Conservation (phyloP, 306 rosid genomes). For the Cicer judaicum region DNA sequence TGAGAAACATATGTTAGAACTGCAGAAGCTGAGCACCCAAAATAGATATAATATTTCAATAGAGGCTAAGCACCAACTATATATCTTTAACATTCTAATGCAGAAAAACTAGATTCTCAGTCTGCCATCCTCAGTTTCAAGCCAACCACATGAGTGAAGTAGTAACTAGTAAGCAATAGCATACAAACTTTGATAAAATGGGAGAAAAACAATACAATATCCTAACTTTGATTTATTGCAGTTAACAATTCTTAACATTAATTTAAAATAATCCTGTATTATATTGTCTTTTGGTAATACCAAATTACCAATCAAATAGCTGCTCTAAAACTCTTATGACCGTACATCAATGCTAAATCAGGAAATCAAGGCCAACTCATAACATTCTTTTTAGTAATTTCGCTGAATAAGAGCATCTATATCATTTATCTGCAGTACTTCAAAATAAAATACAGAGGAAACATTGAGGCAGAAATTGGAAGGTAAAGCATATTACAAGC, state of each 20-base stretch:
- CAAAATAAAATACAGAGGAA: not conserved
- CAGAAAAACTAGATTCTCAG: slow-evolving; percentile 9
- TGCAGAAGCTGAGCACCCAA: slow-evolving; percentile 31
- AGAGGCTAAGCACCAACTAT: not conserved
- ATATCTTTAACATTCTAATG: not conserved
- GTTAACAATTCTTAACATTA: not conserved
- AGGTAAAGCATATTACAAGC: slow-evolving; percentile 21
- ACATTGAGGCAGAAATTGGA: slow-evolving; percentile 24
- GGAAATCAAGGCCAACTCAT: slow-evolving; percentile 1
- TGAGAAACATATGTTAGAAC: slow-evolving; percentile 9
- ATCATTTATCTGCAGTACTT: not conserved
- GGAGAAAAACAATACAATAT: not conserved
- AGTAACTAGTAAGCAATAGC: not conserved
- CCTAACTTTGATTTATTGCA: slow-evolving; percentile 7
- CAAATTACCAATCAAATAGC: slow-evolving; percentile 25
- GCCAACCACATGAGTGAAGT: slow-evolving; percentile 11
- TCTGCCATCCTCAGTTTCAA: slow-evolving; percentile 15
- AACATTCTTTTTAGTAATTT: not conserved
- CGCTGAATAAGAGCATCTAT: slow-evolving; percentile 17
- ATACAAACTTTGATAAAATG: not conserved
- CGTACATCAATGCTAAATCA: slow-evolving; percentile 3
- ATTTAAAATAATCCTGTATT: slow-evolving; percentile 1
- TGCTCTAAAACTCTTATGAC: slow-evolving; percentile 5
- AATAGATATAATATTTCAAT: not conserved
- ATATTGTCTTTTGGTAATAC: not conserved